Evolutionary conservation across 164 flowering plant species (phyloP).

Genomic region (Annona cherimola): DNA sequence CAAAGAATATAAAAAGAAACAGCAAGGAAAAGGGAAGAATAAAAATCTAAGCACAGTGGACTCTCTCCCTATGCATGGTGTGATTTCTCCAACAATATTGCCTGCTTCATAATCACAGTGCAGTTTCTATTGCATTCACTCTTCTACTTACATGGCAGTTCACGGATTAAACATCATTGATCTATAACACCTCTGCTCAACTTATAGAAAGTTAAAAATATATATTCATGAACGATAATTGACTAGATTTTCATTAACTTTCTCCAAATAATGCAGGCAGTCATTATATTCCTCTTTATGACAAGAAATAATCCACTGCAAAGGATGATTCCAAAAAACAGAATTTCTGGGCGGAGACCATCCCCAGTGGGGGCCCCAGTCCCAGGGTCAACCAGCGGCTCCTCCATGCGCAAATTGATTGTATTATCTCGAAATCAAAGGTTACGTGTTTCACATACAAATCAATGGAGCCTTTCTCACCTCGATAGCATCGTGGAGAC

Average conservation of each 20-base stretch:
- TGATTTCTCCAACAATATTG: not conserved
- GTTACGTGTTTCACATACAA: not conserved
- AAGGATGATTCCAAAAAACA: not conserved
- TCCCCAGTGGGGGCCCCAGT: not conserved
- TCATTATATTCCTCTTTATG: not conserved
- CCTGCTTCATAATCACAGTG: no score
- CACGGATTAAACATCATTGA: no score
- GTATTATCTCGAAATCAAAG: not conserved
- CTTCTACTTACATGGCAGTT: no score
- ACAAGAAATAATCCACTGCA: not conserved
- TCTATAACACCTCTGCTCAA: no score
- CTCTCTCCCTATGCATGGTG: not conserved
- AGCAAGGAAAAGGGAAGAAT: not conserved
- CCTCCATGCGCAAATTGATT: not conserved
- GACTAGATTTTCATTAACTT: no score
- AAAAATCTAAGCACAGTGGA: not conserved
- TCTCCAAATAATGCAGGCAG: not conserved
- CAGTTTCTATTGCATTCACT: no score
- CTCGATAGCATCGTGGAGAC: slow-evolving; percentile 40
- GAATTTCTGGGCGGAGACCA: not conserved
- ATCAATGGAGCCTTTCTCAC: slow-evolving; percentile 10
- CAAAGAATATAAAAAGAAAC: not conserved
- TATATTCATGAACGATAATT: no score
- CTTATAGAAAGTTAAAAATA: no score
- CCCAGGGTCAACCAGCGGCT: not conserved